Conservation (phyloP, 352 stramenopile species). For the Globisporangium iwayamae region DNA sequence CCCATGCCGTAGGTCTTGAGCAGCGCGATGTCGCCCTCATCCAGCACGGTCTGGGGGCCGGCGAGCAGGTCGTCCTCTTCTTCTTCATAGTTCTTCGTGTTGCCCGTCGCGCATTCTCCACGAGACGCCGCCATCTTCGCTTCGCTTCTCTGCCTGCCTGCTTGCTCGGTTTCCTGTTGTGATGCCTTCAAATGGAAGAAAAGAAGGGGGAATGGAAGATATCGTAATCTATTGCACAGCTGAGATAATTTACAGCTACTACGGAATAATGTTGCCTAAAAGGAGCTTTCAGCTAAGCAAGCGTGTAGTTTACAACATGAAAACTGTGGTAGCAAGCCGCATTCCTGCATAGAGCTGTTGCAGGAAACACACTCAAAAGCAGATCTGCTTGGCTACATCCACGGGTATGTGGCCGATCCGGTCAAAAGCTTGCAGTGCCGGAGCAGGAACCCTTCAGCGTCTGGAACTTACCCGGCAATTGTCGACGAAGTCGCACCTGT, state of each 20-base stretch:
- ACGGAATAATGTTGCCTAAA: too few species aligned
- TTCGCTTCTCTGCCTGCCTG: not conserved
- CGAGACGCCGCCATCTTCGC: slow-evolving; percentile 14
- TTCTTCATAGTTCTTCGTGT: slow-evolving; percentile 95
- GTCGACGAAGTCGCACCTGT: too few species aligned
- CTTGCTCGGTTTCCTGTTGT: too few species aligned
- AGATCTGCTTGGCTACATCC: not conserved
- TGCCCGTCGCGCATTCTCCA: slow-evolving; percentile 95
- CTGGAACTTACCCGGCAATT: not conserved
- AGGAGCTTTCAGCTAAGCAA: too few species aligned
- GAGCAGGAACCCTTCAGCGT: not conserved
- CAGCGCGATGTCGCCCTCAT: slow-evolving; percentile 97
- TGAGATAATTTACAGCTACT: too few species aligned
- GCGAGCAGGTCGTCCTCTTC: slow-evolving; percentile 87
- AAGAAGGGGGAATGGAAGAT: too few species aligned
- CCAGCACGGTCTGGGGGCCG: slow-evolving; percentile 72
- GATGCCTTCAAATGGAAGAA: too few species aligned
- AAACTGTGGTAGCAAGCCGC: too few species aligned
- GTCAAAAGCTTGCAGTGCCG: slow-evolving; percentile 3
- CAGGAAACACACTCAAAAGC: not conserved
- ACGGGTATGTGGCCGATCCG: not conserved
- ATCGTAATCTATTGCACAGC: too few species aligned
- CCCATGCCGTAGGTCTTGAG: slow-evolving; percentile 99
- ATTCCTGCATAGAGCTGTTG: not conserved
- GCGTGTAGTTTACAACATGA: too few species aligned